A percentile compares a stretch with the other conserved stretches of the same genome.
These are phyloP conservation scores for Sabuloglossum arenarium DNA, from an alignment of 495 filamentous ascomycete genomes.

Conservation along the genomic window DNA sequence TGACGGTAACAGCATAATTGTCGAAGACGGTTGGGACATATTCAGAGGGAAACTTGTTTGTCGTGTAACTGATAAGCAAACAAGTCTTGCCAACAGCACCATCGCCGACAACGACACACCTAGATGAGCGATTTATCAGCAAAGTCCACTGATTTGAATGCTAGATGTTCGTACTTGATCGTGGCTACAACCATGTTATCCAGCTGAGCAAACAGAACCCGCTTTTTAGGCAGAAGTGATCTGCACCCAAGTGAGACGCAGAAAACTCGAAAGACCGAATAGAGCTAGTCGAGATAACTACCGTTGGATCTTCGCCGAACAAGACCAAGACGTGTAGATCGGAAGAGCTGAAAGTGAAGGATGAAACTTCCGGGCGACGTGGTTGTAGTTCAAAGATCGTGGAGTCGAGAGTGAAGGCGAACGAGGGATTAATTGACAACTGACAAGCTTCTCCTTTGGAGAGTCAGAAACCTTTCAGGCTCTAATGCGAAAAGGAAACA, in stretches of 20 bases:
- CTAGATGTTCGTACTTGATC: constrained; percentile 45
- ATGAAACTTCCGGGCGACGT: background rate
- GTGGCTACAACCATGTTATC: constrained; percentile 60
- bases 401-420: background rate
- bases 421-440: constrained; percentile 1
- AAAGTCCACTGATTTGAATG: background rate
- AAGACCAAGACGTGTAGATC: background rate
- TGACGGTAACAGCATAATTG: constrained; percentile 98
- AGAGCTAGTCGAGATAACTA: background rate
- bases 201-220: background rate
- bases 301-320: background rate
- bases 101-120: constrained; percentile 96
- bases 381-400: background rate
- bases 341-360: background rate
- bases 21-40: constrained; percentile 98
- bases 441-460: background rate
- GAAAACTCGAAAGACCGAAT: background rate
- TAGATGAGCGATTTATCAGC: constrained; percentile 16
- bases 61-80: constrained; percentile 95
- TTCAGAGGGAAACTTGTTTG: constrained; percentile 99
- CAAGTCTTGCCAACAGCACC: constrained; percentile 99
- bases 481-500: background rate
- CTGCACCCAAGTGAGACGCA: background rate
- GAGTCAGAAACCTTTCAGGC: background rate
- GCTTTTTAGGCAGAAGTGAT: background rate